A percentile compares a stretch with the other conserved stretches of the same genome.
phyloP scores from a whole-genome alignment of 2,329 filamentous ascomycete genomes.

The Ophiognomonia clavigignenti-juglandacearum region DNA sequence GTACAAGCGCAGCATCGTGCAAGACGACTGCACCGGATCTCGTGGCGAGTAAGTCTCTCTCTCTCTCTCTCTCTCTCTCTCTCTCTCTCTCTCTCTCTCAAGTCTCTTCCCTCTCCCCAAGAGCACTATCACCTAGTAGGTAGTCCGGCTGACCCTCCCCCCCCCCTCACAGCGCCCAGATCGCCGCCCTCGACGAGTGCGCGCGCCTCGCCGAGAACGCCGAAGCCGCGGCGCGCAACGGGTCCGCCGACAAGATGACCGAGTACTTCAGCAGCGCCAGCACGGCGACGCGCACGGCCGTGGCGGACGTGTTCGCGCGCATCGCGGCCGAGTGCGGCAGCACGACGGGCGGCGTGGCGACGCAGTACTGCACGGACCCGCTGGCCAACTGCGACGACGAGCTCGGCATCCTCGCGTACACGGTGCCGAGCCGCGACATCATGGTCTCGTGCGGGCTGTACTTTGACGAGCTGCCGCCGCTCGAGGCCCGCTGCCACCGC shows the following conservation, averaged over 20 bases:
- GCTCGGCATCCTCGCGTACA: slow-evolving; percentile 58
- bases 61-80: no score
- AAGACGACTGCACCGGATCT: slow-evolving; percentile 49
- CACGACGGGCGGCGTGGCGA: slow-evolving; percentile 40
- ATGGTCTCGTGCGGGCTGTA: slow-evolving; percentile 60
- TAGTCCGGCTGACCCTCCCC: no score
- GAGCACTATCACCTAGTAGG: no score
- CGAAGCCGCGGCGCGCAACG: slow-evolving; percentile 44
- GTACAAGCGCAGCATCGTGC: slow-evolving; percentile 42
- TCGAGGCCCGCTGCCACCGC: slow-evolving; percentile 49
- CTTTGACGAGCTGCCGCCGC: slow-evolving; percentile 48
- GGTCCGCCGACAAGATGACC: slow-evolving; percentile 42
- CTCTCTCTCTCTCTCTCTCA: not conserved
- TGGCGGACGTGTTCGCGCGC: slow-evolving; percentile 45
- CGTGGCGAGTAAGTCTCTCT: slow-evolving; percentile 24
- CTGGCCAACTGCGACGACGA: slow-evolving; percentile 45
- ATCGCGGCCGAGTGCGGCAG: slow-evolving; percentile 53
- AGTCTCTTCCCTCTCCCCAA: not conserved
- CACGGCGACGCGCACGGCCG: slow-evolving; percentile 37
- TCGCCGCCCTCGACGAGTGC: slow-evolving; percentile 50
- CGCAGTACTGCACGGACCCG: slow-evolving; percentile 55
- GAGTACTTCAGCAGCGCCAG: slow-evolving; percentile 62
- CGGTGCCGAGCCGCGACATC: slow-evolving; percentile 45
- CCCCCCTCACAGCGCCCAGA: slow-evolving; percentile 36
- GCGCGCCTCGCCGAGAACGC: slow-evolving; percentile 48